Conservation (phyloP, 768 basidiomycete genomes). For the Podaxis sp. region DNA sequence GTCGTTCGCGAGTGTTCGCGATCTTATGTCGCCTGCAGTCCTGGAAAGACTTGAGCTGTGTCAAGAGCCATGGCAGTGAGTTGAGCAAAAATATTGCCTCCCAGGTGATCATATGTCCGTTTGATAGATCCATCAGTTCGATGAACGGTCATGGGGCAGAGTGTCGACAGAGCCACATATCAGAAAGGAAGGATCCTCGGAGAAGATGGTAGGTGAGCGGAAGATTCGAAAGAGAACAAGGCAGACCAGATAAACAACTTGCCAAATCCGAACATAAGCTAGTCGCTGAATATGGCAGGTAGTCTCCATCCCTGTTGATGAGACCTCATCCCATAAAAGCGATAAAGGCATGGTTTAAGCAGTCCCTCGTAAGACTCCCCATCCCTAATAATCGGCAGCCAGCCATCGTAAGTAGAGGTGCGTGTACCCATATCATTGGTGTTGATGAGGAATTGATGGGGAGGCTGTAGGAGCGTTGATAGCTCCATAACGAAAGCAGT, state of each 20-base stretch:
- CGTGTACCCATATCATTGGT: conserved; percentile 1
- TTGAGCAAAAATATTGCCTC: not conserved
- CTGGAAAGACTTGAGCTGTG: not conserved
- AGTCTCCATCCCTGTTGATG: not conserved
- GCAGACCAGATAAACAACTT: conserved; percentile 6
- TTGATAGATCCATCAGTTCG: not conserved
- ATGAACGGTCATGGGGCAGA: not conserved
- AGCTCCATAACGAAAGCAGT: conserved; percentile 10
- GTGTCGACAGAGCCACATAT: not conserved
- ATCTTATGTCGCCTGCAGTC: not conserved
- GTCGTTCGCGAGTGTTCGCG: not conserved
- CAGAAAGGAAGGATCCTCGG: conserved; percentile 7
- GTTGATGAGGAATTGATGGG: not conserved
- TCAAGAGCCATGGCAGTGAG: not conserved
- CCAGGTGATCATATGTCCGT: not conserved
- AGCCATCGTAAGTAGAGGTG: conserved; percentile 14
- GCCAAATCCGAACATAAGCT: conserved; percentile 10
- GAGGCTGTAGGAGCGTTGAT: conserved; percentile 9
- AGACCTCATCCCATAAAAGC: conserved; percentile 5
- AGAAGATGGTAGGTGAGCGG: not conserved
- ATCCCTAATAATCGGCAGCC: not conserved
- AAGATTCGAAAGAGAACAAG: conserved; percentile 9
- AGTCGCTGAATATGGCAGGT: conserved; percentile 5
- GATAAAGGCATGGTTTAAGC: not conserved
- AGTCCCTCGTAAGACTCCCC: not conserved